Conservation (phyloP, 345 rosid genomes). For the Heritiera fomes region DNA sequence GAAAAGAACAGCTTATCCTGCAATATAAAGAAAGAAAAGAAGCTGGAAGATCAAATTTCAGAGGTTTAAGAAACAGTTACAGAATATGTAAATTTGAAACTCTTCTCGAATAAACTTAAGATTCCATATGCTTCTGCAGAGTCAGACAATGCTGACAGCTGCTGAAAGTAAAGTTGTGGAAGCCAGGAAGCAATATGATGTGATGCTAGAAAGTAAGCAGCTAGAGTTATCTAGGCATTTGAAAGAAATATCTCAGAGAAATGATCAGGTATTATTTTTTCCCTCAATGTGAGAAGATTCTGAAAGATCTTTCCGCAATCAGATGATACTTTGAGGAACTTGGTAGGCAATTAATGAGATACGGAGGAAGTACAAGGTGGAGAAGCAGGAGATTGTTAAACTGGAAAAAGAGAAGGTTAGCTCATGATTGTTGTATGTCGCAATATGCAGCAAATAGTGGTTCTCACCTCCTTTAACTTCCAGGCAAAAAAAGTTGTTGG, state of each 20-base stretch:
- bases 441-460: slow-evolving; percentile 13
- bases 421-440: slow-evolving; percentile 17
- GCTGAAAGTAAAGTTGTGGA: slow-evolving; percentile 72
- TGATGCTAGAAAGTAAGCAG: slow-evolving; percentile 81
- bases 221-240: slow-evolving; percentile 79
- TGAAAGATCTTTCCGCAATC: slow-evolving; percentile 14
- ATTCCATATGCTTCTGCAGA: slow-evolving; percentile 46
- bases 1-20: slow-evolving; percentile 63
- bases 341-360: slow-evolving; percentile 84
- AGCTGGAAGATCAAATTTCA: slow-evolving; percentile 55
- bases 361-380: slow-evolving; percentile 75
- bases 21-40: slow-evolving; percentile 55
- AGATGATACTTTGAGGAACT: slow-evolving; percentile 24
- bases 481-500: slow-evolving; percentile 56
- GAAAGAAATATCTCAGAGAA: slow-evolving; percentile 89
- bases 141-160: slow-evolving; percentile 53
- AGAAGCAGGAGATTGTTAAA: slow-evolving; percentile 65
- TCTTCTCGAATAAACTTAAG: slow-evolving; percentile 20
- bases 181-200: slow-evolving; percentile 67
- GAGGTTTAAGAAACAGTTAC: slow-evolving; percentile 47
- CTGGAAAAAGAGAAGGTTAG: slow-evolving; percentile 69
- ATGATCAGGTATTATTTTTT: slow-evolving; percentile 67
- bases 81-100: slow-evolving; percentile 11
- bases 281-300: slow-evolving; percentile 19
- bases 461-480: slow-evolving; percentile 31